phyloP scores from a whole-genome alignment of 139 green algal genomes.

The Eudorina sp. region DNA sequence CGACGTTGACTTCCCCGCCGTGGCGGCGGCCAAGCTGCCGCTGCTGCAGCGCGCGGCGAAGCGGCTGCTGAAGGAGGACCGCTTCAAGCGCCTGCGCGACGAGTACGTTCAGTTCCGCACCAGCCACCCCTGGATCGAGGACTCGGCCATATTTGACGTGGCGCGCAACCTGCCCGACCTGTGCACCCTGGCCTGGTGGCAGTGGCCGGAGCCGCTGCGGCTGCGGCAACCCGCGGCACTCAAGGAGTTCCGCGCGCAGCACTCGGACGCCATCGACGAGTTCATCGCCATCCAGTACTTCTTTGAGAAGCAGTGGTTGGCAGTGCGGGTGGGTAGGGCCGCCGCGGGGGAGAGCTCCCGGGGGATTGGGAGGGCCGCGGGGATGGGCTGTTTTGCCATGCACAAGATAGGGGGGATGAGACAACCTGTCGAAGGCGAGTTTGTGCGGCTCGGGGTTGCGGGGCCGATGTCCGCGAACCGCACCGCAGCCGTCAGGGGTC shows the following conservation, averaged over 20 bases:
- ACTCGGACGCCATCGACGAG: slow-evolving; percentile 82
- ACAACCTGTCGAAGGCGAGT: too few relatives aligned
- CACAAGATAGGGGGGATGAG: too few relatives aligned
- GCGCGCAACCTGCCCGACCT: slow-evolving; percentile 64
- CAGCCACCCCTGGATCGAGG: slow-evolving; percentile 86
- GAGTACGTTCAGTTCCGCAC: slow-evolving; percentile 48
- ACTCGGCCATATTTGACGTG: slow-evolving; percentile 91
- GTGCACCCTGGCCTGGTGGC: slow-evolving; percentile 88
- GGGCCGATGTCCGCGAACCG: too few relatives aligned
- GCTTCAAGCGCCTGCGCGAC: slow-evolving; percentile 48
- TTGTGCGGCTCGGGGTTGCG: too few relatives aligned
- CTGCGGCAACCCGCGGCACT: slow-evolving; percentile 56
- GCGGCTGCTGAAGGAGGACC: slow-evolving; percentile 65
- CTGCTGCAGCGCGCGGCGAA: slow-evolving; percentile 82
- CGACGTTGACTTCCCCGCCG: slow-evolving; percentile 45
- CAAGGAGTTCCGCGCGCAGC: slow-evolving; percentile 60
- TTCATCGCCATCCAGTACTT: slow-evolving; percentile 96
- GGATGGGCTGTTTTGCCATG: too few relatives aligned
- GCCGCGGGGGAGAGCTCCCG: too few relatives aligned
- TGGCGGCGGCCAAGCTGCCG: slow-evolving; percentile 74
- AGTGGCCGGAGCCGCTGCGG: slow-evolving; percentile 85
- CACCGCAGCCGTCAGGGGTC: too few relatives aligned
- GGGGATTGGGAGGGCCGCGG: too few relatives aligned
- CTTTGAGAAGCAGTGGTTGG: slow-evolving; percentile 93
- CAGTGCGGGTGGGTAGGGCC: not conserved